Evolutionary conservation across 768 basidiomycete species (phyloP).

Genomic region (Tephrocybe sp.): DNA sequence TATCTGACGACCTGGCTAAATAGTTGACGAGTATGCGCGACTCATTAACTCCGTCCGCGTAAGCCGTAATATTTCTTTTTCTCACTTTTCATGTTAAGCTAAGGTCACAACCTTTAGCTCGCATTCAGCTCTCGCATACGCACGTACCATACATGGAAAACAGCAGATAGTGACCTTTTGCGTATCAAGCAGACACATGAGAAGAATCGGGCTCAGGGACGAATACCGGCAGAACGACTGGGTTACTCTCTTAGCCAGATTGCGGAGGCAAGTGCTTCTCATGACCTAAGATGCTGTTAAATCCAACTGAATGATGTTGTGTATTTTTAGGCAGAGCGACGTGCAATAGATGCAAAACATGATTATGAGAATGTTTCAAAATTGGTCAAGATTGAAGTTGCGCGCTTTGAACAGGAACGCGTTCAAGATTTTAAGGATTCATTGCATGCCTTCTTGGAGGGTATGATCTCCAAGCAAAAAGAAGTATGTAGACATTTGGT

Average conservation of each 20-base stretch:
- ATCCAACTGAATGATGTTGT: not conserved
- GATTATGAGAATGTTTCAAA: slow-evolving; percentile 90
- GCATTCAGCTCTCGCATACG: slow-evolving; percentile 89
- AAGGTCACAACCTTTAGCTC: slow-evolving; percentile 41
- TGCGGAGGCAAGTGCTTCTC: slow-evolving; percentile 57
- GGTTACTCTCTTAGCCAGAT: slow-evolving; percentile 76
- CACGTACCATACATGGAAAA: slow-evolving; percentile 78
- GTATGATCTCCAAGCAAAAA: slow-evolving; percentile 83
- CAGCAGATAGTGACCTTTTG: slow-evolving; percentile 68
- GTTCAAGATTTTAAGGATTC: slow-evolving; percentile 90
- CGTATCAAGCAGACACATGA: slow-evolving; percentile 79
- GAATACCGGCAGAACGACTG: slow-evolving; percentile 65
- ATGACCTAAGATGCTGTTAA: not conserved
- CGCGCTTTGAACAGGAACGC: slow-evolving; percentile 89
- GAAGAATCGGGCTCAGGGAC: slow-evolving; percentile 75
- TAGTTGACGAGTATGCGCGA: slow-evolving; percentile 90
- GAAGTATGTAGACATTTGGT: slow-evolving; percentile 44
- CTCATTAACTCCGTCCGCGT: slow-evolving; percentile 86
- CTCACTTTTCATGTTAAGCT: not conserved
- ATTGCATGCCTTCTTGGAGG: slow-evolving; percentile 80
- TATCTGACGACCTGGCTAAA: slow-evolving; percentile 7
- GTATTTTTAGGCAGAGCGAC: slow-evolving; percentile 69
- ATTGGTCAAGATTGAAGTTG: slow-evolving; percentile 85
- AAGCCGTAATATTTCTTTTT: slow-evolving; percentile 23
- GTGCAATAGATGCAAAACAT: slow-evolving; percentile 75